Evolutionary conservation across 1,284 basidiomycete genomes (phyloP), one percentile per base, ranked within the genome.

Genomic region (Paramarasmius palmivorus): DNA sequence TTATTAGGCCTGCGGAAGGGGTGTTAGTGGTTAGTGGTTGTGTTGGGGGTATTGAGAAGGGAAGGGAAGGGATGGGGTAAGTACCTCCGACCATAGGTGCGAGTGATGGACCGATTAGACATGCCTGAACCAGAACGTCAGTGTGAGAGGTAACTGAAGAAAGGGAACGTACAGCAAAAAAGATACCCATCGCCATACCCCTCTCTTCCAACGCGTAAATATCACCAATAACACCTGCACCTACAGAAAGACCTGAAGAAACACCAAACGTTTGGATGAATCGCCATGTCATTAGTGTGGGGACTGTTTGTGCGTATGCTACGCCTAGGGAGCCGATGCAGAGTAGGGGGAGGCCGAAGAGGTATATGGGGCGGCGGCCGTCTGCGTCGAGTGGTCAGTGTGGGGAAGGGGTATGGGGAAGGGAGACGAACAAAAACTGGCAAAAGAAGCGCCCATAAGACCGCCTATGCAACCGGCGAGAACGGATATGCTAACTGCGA

Each of bases 181-280:
- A 88, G 34, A 82, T 68, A 0, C 85, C 83, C 78, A 88, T 84
- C 0, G 83, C 84, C 8, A 70, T 72, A 0, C 85, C 84, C 36
- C 86, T 68, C 60, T 86, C 79, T 48, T 85, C 81, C 1, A 86
- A 72, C 39, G 68, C 73, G 62, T 81, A 88, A 19, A 88, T 78
- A 63, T 89, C 85, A 3, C 84, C 84, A 42, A 89, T 81, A 0
- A 81, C 81, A 0, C 82, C 84, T 0, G 78, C 77, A 2, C 86
- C 86, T 8, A 89, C 76, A 0, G 79, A 72, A 20, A 86, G 59
- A 0, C 82, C 81, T 4, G 76, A 74, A 2, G 73, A 73, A 37
- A 77, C 69, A 22, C 87, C 87, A 47, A 86, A 76, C 0, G 83
- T 81, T 62, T 90, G 88, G 0, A 90, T 55, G 37, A 86, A 76